Conservation (phyloP, 2,329 filamentous ascomycete species). For the Nannizziopsis barbatae region DNA sequence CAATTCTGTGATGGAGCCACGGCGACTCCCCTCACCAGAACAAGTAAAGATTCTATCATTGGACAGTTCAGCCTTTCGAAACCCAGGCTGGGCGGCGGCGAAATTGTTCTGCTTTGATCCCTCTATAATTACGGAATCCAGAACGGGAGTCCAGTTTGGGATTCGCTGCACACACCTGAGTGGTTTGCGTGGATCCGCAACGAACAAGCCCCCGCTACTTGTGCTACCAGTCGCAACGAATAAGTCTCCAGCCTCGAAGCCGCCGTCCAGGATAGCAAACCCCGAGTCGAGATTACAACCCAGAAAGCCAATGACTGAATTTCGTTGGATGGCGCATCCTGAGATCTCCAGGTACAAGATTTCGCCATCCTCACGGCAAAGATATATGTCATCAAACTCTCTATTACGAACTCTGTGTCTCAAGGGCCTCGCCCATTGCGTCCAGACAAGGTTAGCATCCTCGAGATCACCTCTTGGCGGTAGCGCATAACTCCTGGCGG, state of each 20-base stretch:
- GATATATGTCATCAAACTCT: slow-evolving; percentile 65
- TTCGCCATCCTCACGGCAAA: slow-evolving; percentile 78
- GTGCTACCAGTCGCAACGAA: slow-evolving; percentile 68
- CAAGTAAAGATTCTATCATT: slow-evolving; percentile 56
- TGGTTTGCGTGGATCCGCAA: slow-evolving; percentile 50
- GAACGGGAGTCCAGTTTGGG: slow-evolving; percentile 48
- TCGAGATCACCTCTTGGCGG: slow-evolving; percentile 21
- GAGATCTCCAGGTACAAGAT: slow-evolving; percentile 62
- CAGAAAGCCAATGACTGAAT: slow-evolving; percentile 53
- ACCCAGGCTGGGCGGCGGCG: slow-evolving; percentile 6
- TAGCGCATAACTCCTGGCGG: slow-evolving; percentile 24
- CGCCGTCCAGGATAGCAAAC: slow-evolving; percentile 59
- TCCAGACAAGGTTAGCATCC: slow-evolving; percentile 53
- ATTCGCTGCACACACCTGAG: slow-evolving; percentile 49
- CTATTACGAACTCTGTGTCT: slow-evolving; percentile 53
- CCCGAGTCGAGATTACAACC: slow-evolving; percentile 67
- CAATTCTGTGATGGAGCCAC: slow-evolving; percentile 56
- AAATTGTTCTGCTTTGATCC: slow-evolving; percentile 16
- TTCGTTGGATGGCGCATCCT: slow-evolving; percentile 42
- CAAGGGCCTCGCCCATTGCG: slow-evolving; percentile 69
- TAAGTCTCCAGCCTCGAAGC: slow-evolving; percentile 59
- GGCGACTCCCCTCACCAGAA: slow-evolving; percentile 48
- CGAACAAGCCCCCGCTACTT: slow-evolving; percentile 65
- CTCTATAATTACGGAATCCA: slow-evolving; percentile 34
- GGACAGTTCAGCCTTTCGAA: slow-evolving; percentile 19